A percentile compares a stretch with the other conserved stretches of the same genome.
Conservation (phyloP, 352 stramenopile species). For the Blastocystis hominis region DNA sequence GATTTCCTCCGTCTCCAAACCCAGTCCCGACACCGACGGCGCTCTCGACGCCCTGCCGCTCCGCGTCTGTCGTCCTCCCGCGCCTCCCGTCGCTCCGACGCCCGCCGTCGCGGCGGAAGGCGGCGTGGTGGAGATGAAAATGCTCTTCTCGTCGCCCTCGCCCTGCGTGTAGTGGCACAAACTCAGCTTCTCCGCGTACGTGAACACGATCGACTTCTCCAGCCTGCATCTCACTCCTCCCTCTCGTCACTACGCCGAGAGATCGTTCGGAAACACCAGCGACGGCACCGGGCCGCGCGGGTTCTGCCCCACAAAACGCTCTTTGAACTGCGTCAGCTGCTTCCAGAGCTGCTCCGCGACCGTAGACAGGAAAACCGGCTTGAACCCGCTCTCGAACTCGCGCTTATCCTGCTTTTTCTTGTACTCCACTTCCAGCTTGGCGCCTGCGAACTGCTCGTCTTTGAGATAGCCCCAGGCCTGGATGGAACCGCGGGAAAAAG, state of each 20-base stretch:
- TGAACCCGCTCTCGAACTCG: conserved; percentile 11
- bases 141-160: conserved; percentile 15
- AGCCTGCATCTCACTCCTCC: background rate
- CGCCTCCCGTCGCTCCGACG: background rate
- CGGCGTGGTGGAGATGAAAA: conserved; percentile 8
- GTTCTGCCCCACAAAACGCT: background rate
- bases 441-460: background rate
- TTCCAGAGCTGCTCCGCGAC: conserved; percentile 24
- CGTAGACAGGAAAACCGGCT: background rate
- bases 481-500: background rate
- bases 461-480: conserved; percentile 40
- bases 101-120: background rate
- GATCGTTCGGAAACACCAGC: conserved; percentile 18
- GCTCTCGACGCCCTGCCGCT: background rate
- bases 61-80: background rate
- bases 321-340: conserved; percentile 19
- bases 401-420: background rate
- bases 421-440: background rate
- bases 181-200: conserved; percentile 50
- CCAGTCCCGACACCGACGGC: background rate
- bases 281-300: background rate
- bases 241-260: background rate
- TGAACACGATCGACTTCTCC: conserved; percentile 56
- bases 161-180: conserved; percentile 42
- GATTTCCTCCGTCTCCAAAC: background rate